phyloP scores from a whole-genome alignment of 331 rosid species.

The Quercus phellos region DNA sequence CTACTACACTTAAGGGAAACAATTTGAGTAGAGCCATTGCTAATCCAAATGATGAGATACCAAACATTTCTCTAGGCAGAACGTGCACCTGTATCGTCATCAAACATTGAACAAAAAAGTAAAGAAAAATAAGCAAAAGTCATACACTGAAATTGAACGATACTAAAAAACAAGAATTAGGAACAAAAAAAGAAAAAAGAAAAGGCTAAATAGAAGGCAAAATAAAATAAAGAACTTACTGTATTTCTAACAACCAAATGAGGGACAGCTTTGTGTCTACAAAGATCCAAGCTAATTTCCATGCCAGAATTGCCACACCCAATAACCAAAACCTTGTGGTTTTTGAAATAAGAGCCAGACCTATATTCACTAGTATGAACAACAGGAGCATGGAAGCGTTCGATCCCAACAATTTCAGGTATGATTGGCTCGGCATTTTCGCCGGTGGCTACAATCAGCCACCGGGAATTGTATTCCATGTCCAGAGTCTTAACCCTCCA shows the following conservation, averaged over 20 bases:
- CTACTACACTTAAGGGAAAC: slow-evolving; percentile 65
- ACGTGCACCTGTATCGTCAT: slow-evolving; percentile 64
- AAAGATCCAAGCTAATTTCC: slow-evolving; percentile 96
- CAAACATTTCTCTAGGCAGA: slow-evolving; percentile 82
- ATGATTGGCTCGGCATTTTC: slow-evolving; percentile 81
- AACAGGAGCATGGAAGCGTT: slow-evolving; percentile 39
- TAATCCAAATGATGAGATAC: slow-evolving; percentile 76
- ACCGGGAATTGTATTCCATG: slow-evolving; percentile 43
- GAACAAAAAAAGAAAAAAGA: not conserved
- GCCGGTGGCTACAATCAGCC: slow-evolving; percentile 88
- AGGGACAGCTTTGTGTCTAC: slow-evolving; percentile 68
- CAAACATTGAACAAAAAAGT: not conserved
- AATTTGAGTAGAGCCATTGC: slow-evolving; percentile 67
- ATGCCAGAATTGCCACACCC: slow-evolving; percentile 99
- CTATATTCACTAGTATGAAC: slow-evolving; percentile 61
- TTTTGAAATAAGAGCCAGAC: slow-evolving; percentile 47
- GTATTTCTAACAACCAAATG: slow-evolving; percentile 81
- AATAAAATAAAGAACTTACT: slow-evolving; percentile 34
- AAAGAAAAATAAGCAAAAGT: slow-evolving; percentile 8
- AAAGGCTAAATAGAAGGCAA: not conserved
- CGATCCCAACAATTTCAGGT: slow-evolving; percentile 58
- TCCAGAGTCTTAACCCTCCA: slow-evolving; percentile 65
- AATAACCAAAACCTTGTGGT: slow-evolving; percentile 63
- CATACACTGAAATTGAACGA: too few species aligned
- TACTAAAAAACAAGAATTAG: too few species aligned